Conservation (phyloP, 805 yeast genomes). For the Ogataea wickerhamii region DNA sequence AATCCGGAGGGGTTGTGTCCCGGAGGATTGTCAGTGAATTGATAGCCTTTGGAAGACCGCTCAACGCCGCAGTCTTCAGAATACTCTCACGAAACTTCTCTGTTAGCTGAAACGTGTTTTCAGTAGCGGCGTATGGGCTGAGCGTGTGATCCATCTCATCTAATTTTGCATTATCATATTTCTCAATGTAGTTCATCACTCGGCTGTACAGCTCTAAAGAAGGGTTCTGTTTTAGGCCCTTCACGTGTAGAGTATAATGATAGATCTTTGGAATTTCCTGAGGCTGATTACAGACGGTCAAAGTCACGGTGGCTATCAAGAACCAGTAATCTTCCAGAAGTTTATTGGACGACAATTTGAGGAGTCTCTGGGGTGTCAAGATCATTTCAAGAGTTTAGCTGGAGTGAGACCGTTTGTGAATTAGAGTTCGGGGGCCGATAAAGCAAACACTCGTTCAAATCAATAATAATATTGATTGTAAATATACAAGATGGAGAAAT, state of each 20-base stretch:
- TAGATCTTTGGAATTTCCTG: conserved; percentile 73
- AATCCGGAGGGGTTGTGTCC: conserved; percentile 54
- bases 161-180: conserved; percentile 17
- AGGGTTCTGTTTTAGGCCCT: conserved; percentile 15
- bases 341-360: conserved; percentile 51
- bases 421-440: no score
- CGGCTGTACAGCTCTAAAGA: conserved; percentile 14
- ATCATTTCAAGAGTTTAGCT: conserved; percentile 25
- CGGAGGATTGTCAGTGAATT: conserved; percentile 67
- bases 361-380: conserved; percentile 55
- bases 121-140: conserved; percentile 15
- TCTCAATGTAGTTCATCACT: conserved; percentile 25
- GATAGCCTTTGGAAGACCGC: conserved; percentile 83
- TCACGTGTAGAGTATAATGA: conserved; percentile 54
- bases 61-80: conserved; percentile 71
- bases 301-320: conserved; percentile 72
- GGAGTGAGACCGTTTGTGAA: no score
- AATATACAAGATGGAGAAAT: no score
- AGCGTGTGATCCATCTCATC: conserved; percentile 13
- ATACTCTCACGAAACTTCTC: conserved; percentile 70
- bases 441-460: no score
- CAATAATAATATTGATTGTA: no score
- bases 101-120: conserved; percentile 25
- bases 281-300: conserved; percentile 79
- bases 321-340: conserved; percentile 64